Conservation (phyloP, 352 stramenopile genomes). For the Pythium aristosporum region DNA sequence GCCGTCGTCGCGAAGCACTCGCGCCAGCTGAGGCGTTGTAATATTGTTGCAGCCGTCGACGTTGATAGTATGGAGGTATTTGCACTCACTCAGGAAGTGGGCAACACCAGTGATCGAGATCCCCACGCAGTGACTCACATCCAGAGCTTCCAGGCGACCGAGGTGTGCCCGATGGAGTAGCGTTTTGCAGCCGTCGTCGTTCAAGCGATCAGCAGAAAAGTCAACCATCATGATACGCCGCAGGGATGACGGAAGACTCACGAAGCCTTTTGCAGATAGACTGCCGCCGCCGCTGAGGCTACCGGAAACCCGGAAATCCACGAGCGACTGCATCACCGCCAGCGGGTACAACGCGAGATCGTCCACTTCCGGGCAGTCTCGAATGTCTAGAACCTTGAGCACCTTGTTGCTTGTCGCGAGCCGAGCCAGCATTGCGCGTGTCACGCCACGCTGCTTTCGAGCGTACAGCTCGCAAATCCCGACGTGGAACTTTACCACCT, state of each 20-base stretch:
- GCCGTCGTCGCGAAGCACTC: constrained; percentile 26
- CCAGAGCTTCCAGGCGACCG: constrained; percentile 39
- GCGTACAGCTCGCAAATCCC: constrained; percentile 34
- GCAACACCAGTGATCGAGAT: constrained; percentile 31
- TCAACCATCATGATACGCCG: constrained; percentile 36
- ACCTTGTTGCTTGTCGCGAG: constrained; percentile 57
- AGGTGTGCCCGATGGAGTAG: constrained; percentile 30
- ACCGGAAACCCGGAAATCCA: constrained; percentile 44
- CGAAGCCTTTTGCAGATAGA: constrained; percentile 39
- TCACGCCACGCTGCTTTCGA: constrained; percentile 40
- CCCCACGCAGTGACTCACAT: constrained; percentile 36
- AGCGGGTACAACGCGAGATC: constrained; percentile 66
- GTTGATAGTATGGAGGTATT: constrained; percentile 51
- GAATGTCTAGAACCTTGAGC: constrained; percentile 55
- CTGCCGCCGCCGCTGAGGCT: constrained; percentile 17
- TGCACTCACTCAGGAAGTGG: constrained; percentile 37
- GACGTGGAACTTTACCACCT: constrained; percentile 40
- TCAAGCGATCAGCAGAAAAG: constrained; percentile 30
- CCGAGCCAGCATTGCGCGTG: constrained; percentile 41
- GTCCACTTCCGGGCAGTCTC: constrained; percentile 46
- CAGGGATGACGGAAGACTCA: constrained; percentile 44
- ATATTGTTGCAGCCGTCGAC: constrained; percentile 39
- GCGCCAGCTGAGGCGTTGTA: constrained; percentile 29
- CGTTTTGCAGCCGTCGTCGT: constrained; percentile 32
- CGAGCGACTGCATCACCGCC: constrained; percentile 54